Base-by-base conservation (phyloP, 2,329 filamentous ascomycete genomes). In the Hypomyces rosellus region DNA sequence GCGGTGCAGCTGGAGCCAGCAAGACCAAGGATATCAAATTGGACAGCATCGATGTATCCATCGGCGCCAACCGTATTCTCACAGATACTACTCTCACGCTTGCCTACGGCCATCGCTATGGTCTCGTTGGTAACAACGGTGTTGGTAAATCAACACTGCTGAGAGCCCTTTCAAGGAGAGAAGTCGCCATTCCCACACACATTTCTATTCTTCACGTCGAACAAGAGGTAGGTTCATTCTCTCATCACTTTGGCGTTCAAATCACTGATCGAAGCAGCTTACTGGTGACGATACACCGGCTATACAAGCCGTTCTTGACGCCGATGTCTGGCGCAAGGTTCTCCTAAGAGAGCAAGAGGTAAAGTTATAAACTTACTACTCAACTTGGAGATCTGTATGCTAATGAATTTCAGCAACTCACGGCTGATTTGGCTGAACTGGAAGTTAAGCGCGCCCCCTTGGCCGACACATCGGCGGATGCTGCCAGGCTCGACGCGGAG, bases 21-120 rank as follows among this genome's bases (percentile, higher is more conserved):
- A 99, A 97, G 84, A 96, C 91, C 70, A 99, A 99, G 77, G 93
- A 99, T 66, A 91, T 99, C 77, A 99, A 97, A 74, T 76, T 99
- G 59, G 93, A 99, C 70, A 90, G 88, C 61, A 89, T 96, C 65
- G 93, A 99, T 69, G 88, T 99, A 49, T 87, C 89, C 40, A 96
- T 99, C 63, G 84, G 88, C 55, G 92, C 92, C 50, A 78, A 82
- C 63, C 85, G 93, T 53, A 99, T 99, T 57, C 74, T 97, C 59
- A 88, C 86, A 41, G 92, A 99, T 67, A 96, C 92, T 44, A 89
- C 83, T 48, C 74, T 99, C 52, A 96, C 90, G 1, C 77, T 99
- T 56, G 86, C 93, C 1, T 96, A 95, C 68, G 90, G 92, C 48
- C 85, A 91, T 65, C 85, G 93, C 58, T 99, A 99, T 70, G 93